Evolutionary conservation across 169 alveolate species (phyloP).

Genomic region (Amoebophrya sp.): DNA sequence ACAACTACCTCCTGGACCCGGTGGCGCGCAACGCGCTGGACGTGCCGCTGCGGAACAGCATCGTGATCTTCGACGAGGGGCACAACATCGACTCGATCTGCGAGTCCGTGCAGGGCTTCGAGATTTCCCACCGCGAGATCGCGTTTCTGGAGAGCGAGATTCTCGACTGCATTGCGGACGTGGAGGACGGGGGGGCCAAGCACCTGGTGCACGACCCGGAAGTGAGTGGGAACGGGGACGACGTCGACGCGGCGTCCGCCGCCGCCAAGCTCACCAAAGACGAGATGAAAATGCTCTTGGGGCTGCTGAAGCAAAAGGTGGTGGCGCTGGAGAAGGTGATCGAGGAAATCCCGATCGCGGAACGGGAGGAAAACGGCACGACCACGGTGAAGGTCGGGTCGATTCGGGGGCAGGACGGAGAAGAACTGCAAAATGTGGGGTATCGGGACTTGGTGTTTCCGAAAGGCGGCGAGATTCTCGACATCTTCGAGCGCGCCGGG

Average conservation of each 20-base stretch:
- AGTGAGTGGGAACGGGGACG: too few relatives aligned
- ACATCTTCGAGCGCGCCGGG: constrained; percentile 8
- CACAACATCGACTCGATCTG: constrained; percentile 71
- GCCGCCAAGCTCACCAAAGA: neutral
- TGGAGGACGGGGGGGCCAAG: neutral
- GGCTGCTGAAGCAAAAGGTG: neutral
- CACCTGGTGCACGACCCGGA: neutral
- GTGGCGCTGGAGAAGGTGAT: neutral
- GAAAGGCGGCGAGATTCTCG: neutral
- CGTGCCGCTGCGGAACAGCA: constrained; percentile 51
- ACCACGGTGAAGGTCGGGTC: neutral
- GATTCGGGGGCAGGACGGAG: neutral
- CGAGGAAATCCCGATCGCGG: neutral
- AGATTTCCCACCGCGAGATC: neutral
- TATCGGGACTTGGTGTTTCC: neutral
- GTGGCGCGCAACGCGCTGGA: constrained; percentile 55
- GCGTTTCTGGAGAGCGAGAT: neutral
- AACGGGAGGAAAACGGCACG: neutral
- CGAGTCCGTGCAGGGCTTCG: neutral
- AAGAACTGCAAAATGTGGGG: neutral
- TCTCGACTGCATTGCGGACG: neutral
- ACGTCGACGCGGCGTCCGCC: neutral
- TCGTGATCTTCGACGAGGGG: constrained; percentile 86
- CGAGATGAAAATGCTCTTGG: neutral
- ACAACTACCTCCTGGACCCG: constrained; percentile 73